phyloP scores from a whole-genome alignment of 2,329 filamentous ascomycete genomes.

The Decorospora gaudefroyi region DNA sequence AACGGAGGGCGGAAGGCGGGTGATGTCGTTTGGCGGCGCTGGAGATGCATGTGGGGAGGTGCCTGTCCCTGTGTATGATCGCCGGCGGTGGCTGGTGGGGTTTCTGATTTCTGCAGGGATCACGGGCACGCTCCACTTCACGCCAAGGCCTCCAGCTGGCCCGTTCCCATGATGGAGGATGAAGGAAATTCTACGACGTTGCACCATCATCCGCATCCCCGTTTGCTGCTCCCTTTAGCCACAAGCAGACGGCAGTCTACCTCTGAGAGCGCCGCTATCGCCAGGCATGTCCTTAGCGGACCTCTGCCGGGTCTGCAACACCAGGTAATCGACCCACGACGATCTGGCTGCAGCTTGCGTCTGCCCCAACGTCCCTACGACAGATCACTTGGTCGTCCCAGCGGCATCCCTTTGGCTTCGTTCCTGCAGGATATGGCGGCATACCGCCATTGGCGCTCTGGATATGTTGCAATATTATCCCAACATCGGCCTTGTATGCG shows the following conservation, averaged over 20 bases:
- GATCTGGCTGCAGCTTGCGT: conserved; percentile 30
- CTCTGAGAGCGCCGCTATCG: conserved; percentile 36
- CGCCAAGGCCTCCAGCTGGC: conserved; percentile 25
- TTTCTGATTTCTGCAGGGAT: conserved; percentile 32
- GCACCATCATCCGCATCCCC: conserved; percentile 31
- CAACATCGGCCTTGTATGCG: conserved; percentile 31
- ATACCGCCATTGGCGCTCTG: conserved; percentile 24
- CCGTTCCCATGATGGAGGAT: conserved; percentile 29
- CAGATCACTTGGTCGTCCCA: conserved; percentile 13
- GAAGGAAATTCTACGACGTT: conserved; percentile 45
- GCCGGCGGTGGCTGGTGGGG: conserved; percentile 41
- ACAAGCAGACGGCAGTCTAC: conserved; percentile 23
- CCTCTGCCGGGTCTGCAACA: conserved; percentile 29
- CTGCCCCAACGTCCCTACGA: conserved; percentile 14
- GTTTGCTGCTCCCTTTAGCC: conserved; percentile 36
- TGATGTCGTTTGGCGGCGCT: conserved; percentile 25
- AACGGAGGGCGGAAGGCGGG: conserved; percentile 16
- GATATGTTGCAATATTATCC: conserved; percentile 28
- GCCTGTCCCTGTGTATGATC: too few relatives aligned
- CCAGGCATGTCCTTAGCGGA: conserved; percentile 31
- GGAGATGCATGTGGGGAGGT: conserved; percentile 29
- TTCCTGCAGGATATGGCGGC: conserved; percentile 36
- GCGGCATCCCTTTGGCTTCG: conserved; percentile 20
- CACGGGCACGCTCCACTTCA: neutral
- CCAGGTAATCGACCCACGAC: conserved; percentile 23